These are phyloP conservation scores for Pichia ethanolica DNA, from an alignment of 805 yeast species.

Conservation along the genomic window DNA sequence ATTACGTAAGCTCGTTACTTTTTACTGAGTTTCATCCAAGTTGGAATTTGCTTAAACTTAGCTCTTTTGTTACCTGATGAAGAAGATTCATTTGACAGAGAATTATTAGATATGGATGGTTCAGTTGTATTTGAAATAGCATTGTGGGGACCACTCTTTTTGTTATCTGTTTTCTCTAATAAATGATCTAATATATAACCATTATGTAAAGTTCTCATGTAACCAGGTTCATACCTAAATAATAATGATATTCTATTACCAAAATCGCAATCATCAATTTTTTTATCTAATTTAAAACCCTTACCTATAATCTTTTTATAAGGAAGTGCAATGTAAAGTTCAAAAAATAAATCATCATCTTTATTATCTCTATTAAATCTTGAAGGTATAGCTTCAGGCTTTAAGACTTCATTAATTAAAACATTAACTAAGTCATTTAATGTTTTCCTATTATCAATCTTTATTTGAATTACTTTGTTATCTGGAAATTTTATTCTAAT, in stretches of 20 bases:
- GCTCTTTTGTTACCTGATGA: not conserved
- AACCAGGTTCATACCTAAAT: constrained; percentile 9
- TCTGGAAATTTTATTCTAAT: constrained; percentile 56
- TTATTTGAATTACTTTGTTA: constrained; percentile 41
- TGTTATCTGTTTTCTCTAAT: not conserved
- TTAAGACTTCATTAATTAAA: constrained; percentile 21
- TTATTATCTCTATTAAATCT: constrained; percentile 21
- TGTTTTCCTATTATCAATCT: constrained; percentile 39
- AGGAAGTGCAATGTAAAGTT: constrained; percentile 45
- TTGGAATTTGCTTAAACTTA: constrained; percentile 22
- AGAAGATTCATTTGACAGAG: not conserved
- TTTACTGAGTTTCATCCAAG: constrained; percentile 29
- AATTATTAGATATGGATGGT: too few relatives aligned
- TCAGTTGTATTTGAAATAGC: constrained; percentile 7
- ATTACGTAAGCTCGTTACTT: constrained; percentile 6
- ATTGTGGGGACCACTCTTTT: not conserved
- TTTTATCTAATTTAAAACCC: constrained; percentile 18
- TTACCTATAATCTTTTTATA: constrained; percentile 23
- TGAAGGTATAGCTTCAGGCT: constrained; percentile 21
- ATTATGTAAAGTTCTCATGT: not conserved
- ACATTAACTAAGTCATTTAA: constrained; percentile 17
- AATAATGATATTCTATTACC: constrained; percentile 29
- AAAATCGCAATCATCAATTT: constrained; percentile 35
- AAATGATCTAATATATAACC: not conserved
- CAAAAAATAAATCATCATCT: constrained; percentile 14